Evolutionary conservation across 1,139 yeast genomes (phyloP).

Genomic region (Debaryomyces psychrophilus): DNA sequence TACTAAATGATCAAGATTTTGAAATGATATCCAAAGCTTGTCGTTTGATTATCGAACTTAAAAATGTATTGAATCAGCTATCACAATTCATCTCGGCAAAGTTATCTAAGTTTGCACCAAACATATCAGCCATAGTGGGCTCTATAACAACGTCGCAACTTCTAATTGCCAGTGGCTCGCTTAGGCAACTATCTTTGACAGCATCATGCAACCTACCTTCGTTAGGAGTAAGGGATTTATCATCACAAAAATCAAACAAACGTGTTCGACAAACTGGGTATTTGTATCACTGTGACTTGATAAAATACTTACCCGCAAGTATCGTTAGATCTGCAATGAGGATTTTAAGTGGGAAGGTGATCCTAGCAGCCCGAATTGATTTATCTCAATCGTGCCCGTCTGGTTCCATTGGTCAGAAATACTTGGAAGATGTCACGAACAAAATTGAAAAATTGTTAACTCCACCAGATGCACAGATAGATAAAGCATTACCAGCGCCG

Average conservation of each 20-base stretch:
- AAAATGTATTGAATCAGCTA: constrained; percentile 46
- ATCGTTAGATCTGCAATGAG: constrained; percentile 72
- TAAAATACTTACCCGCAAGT: constrained; percentile 59
- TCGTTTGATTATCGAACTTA: constrained; percentile 49
- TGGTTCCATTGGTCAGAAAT: constrained; percentile 60
- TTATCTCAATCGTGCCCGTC: constrained; percentile 45
- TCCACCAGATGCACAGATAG: constrained; percentile 72
- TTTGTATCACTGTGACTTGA: constrained; percentile 54
- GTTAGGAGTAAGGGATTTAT: constrained; percentile 65
- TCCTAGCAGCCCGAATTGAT: constrained; percentile 86
- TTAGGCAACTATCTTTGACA: constrained; percentile 65
- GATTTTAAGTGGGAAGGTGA: constrained; percentile 75
- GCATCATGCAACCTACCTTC: constrained; percentile 88
- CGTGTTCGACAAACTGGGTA: constrained; percentile 69
- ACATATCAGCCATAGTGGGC: constrained; percentile 72
- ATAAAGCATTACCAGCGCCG: constrained; percentile 85
- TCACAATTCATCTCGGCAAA: constrained; percentile 59
- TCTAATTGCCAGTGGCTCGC: constrained; percentile 70
- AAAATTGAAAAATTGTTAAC: constrained; percentile 73
- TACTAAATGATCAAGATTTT: constrained; percentile 41
- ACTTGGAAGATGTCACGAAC: constrained; percentile 59
- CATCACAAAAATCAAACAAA: constrained; percentile 31
- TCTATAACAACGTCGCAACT: constrained; percentile 75
- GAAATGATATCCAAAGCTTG: constrained; percentile 49
- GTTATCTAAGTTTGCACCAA: constrained; percentile 73